phyloP scores from a whole-genome alignment of 2,329 filamentous ascomycete genomes.

The Parastagonospora nodorum region DNA sequence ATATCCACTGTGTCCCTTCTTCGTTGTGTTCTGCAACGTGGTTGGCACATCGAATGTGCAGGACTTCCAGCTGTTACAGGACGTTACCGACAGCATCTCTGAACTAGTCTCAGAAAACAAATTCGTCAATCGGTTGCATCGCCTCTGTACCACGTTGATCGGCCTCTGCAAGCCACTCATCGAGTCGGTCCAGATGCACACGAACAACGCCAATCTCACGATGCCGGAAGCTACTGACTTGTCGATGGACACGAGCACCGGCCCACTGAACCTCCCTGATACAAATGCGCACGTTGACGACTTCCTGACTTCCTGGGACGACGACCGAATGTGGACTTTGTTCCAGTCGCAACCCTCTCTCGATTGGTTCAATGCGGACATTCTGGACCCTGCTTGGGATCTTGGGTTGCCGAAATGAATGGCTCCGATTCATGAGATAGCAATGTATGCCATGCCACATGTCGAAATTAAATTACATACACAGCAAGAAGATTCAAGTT shows the following conservation, averaged over 20 bases:
- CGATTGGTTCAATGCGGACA: conserved; percentile 43
- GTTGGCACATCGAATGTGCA: conserved; percentile 38
- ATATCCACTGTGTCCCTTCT: conserved; percentile 42
- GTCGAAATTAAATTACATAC: too few relatives aligned
- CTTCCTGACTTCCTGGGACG: conserved; percentile 31
- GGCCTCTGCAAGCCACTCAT: conserved; percentile 38
- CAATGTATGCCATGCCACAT: too few relatives aligned
- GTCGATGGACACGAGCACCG: conserved; percentile 1
- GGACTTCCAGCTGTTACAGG: conserved; percentile 39
- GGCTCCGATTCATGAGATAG: neutral
- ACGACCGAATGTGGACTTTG: conserved; percentile 43
- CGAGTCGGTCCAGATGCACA: conserved; percentile 2
- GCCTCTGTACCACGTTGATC: conserved; percentile 36
- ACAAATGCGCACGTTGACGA: neutral
- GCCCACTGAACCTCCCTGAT: neutral
- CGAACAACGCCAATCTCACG: neutral
- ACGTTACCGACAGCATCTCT: conserved; percentile 34
- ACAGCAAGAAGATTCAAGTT: too few relatives aligned
- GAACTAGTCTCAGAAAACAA: conserved; percentile 37
- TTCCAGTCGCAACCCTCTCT: conserved; percentile 41
- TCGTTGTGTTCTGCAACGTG: conserved; percentile 45
- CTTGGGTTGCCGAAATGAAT: conserved; percentile 16
- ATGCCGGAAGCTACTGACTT: neutral
- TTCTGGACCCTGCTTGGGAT: conserved; percentile 35
- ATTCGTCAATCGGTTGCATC: conserved; percentile 33